A percentile compares a stretch with the other conserved stretches of the same genome.
These are phyloP conservation scores for Globisporangium cederbergense DNA, from an alignment of 352 stramenopile species.

Conservation along the genomic window DNA sequence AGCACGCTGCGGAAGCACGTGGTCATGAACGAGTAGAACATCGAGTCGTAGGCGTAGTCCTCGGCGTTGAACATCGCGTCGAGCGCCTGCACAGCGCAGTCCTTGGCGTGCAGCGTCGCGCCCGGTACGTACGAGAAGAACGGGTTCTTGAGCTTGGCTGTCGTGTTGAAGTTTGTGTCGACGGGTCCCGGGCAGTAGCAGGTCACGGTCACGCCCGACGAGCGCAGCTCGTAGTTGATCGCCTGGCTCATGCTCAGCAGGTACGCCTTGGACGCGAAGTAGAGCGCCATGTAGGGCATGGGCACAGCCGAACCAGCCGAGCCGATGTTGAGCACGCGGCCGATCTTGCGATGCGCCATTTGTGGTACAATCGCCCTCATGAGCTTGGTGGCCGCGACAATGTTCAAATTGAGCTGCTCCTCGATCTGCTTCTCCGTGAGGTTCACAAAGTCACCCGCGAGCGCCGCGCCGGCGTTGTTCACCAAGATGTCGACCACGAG, in stretches of 20 bases:
- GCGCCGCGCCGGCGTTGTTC: conserved; percentile 67
- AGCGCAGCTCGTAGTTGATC: conserved; percentile 78
- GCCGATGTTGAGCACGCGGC: conserved; percentile 81
- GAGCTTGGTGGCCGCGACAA: conserved; percentile 57
- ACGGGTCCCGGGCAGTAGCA: conserved; percentile 68
- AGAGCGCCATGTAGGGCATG: conserved; percentile 67
- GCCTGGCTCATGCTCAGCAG: conserved; percentile 72
- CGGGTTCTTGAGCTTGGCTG: conserved; percentile 29
- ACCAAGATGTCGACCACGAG: conserved; percentile 81
- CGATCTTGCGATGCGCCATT: conserved; percentile 67
- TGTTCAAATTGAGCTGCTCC: conserved; percentile 65
- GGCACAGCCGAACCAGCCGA: conserved; percentile 47
- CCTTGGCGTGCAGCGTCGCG: conserved; percentile 33
- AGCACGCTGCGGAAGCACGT: conserved; percentile 32
- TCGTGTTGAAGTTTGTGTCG: conserved; percentile 67
- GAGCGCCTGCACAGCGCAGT: conserved; percentile 38
- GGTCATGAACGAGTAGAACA: conserved; percentile 31
- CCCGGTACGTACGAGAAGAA: conserved; percentile 37
- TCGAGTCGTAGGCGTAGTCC: conserved; percentile 46
- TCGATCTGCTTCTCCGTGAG: conserved; percentile 42
- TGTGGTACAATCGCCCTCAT: conserved; percentile 61
- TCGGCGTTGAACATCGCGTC: conserved; percentile 57
- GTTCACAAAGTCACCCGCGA: conserved; percentile 42
- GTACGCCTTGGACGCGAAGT: conserved; percentile 76
- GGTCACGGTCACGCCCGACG: conserved; percentile 76